Evolutionary conservation across 139 green algal species (phyloP), one percentile per base, ranked within the genome.

Genomic region (Medakamo hakoo): DNA sequence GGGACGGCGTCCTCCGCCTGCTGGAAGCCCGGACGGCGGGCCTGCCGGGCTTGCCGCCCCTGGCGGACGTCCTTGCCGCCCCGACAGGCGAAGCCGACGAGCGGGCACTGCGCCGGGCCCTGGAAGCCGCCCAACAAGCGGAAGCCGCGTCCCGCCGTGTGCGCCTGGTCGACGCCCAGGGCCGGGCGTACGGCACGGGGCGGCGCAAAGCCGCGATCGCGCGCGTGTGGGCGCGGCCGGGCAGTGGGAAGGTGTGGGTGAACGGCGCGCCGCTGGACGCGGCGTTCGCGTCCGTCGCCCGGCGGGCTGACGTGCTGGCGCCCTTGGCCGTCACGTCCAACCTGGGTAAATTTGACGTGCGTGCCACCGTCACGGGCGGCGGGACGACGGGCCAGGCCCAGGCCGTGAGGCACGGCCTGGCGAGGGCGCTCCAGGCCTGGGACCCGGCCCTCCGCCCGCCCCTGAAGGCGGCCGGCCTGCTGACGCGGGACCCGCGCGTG

Each of bases 361-460:
- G 65, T 27, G 74, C 77, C 16, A 72, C 60, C 20, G 86, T 91
- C 31, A 23, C 60, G 0, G 77, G 82, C 25, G 78, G 80, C 30
- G 77, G 80, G 16, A 27, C 56, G 2, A 84, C 73, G 2, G 83
- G 83, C 14, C 84, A 92, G 75, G 76, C 83, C 27, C 69, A 79
- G 57, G 91, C 91, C 16, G 28, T 94, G 60, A 72, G 84, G 2
- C 86, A 91, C 57, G 91, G 85, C 65, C 76, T 97, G 49, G 73
- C 79, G 9, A 68, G 75, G 2, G 87, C 89, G 25, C 74, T 97
- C 65, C 77, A 88, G 65, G 59, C 73, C 26, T 94, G 76, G 57
- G 74, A 92, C 30, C 88, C 88, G 0, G 62, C 58, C 3, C 59
- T 80, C 24, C 73, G 76, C n/a, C 66, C 76, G 21, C 20, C 57